Evolutionary conservation across 441 rosid species (phyloP), one percentile per base, ranked within the genome.

Genomic region (Adansonia rubrostipa): DNA sequence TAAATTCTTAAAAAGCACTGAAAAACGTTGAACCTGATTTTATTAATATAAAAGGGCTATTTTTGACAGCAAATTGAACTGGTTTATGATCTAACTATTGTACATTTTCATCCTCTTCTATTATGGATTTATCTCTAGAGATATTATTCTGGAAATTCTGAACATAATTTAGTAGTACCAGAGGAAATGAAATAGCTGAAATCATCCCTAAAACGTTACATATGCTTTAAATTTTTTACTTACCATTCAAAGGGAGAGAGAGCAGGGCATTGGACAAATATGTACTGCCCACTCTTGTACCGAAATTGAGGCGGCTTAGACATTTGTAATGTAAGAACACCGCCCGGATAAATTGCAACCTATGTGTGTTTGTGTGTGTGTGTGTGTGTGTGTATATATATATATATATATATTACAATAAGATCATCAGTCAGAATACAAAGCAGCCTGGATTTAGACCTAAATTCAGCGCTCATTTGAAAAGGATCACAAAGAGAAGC

Each of bases 331-430:
- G 90, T 87, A 42, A 86, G 80, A 84, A 91, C 95, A 28, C 88
- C 80, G 80, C 93, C 95, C 0, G 95, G 90, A 84, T 93, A 95
- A 70, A 95, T 93, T 10, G 96, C 99, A 67, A 95, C 98, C 99
- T 95, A 28, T 28, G 2, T 2, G 33, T 28, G 33, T 28, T 28
- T 28, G 28, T 24, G 28, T n/a, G n/a, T n/a, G n/a, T n/a, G n/a
- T n/a, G n/a, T n/a, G n/a, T n/a, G n/a, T n/a, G n/a, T n/a, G 1
- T 24, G 1, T 24, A 24, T 24, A 24, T 24, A 24, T 24, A 24
- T 24, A 1, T 24, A 24, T 24, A 24, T 24, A 69, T 56, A 77
- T 54, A 65, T 28, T 48, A 24, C 13, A 61, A 5, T 20, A 33
- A 40, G 20, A 42, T 24, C 6, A 70, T 8, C 11, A 69, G 45